A percentile compares a stretch with the other conserved stretches of the same genome.
phyloP scores from a whole-genome alignment of 495 filamentous ascomycete species.

The Articulospora tetracladia region DNA sequence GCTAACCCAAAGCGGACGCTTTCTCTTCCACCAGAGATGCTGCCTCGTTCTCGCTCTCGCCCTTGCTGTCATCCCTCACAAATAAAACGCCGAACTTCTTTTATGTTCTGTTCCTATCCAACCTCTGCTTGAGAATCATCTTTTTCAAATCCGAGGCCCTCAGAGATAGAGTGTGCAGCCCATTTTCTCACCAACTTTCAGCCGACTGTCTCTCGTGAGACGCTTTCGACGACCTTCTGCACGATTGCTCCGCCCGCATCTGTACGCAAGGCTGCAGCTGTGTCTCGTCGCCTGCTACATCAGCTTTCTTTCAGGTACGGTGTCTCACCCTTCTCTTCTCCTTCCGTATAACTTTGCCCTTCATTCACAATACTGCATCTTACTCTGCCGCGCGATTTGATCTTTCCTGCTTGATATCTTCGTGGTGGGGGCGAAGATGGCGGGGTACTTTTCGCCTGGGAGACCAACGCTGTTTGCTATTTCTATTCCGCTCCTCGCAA shows the following conservation, averaged over 20 bases:
- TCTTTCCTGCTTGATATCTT: not conserved
- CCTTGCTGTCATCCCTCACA: no score
- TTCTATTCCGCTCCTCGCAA: slow-evolving; percentile 17
- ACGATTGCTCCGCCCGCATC: not conserved
- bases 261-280: not conserved
- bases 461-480: slow-evolving; percentile 1
- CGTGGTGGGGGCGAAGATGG: slow-evolving; percentile 11
- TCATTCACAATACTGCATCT: not conserved
- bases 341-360: not conserved
- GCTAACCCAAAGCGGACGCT: no score
- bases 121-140: no score
- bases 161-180: no score
- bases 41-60: no score
- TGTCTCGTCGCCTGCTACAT: not conserved
- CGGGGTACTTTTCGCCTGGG: slow-evolving; percentile 1
- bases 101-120: no score
- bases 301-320: not conserved
- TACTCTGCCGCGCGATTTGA: not conserved
- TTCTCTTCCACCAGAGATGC: no score
- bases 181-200: no score
- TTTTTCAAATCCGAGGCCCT: no score
- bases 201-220: no score
- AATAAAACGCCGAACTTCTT: no score
- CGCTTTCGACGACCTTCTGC: no score
- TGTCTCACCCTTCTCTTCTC: not conserved